Evolutionary conservation across 164 flowering plant species (phyloP), one percentile per base, ranked within the genome.

Genomic region (Piper betle): DNA sequence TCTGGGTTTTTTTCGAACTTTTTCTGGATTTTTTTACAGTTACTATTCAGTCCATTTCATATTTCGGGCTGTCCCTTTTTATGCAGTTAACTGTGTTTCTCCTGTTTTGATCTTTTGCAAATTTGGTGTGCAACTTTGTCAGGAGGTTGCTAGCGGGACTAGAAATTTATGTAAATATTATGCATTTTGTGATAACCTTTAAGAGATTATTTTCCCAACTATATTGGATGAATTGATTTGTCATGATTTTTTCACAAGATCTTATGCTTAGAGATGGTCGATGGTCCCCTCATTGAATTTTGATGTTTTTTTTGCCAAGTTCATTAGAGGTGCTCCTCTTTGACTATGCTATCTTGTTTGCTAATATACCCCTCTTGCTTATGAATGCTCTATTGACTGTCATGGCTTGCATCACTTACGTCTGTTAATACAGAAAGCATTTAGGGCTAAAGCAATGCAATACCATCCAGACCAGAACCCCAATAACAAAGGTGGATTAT

Each of bases 381-480:
- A 42, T 46, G 1, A 10, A 46, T 6, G 10, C 15, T 10, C 10
- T 46, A 57, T 54, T 25, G 16, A 52, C n/a, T 4, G 40, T 2
- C 50, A 46, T 10, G 7, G 50, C 50, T 46, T 2, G 15, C 15
- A 46, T 46, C 15, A 46, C 50, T 46, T 15, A 46, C 3, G 15
- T 46, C 15, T 46, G 11, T 58, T n/a, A 33, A 3, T 66, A 60
- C 73, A 91, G 99, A 79, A 75, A 16, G 99, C 99, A 63, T 94
- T 94, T 59, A 80, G 96, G 78, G 65, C 76, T n/a, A 94, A 88
- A 75, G 99, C 99, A 52, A 80, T 63, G 82, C 71, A 87, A 80
- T 87, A 72, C 69, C 99, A 94, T 64, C 99, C 97, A 6, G 99
- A 94, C 77, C 96, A 94, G 77, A 94, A 91, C 83, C 96, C 85